Conservation (phyloP, 768 basidiomycete species). For the Suillus brevipes region DNA sequence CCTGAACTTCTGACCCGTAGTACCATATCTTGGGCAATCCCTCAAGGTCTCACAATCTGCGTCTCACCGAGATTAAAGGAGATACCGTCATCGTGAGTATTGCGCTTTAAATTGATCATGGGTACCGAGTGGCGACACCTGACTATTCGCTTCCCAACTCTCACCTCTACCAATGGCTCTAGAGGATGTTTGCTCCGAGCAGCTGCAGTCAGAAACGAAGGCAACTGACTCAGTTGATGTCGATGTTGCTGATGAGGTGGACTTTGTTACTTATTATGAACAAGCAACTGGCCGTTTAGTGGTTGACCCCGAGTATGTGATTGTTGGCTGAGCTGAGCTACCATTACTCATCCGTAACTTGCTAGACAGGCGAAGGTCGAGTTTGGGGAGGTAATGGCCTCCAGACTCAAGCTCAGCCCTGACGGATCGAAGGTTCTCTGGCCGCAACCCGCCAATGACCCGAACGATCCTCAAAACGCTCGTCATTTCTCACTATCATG, state of each 20-base stretch:
- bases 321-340: neutral
- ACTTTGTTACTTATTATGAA: conserved; percentile 50
- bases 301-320: conserved; percentile 57
- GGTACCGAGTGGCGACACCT: neutral
- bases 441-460: conserved; percentile 53
- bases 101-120: neutral
- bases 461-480: conserved; percentile 56
- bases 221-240: neutral
- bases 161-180: neutral
- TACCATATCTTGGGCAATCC: neutral
- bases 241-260: conserved; percentile 24
- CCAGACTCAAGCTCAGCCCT: conserved; percentile 44
- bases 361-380: conserved; percentile 47
- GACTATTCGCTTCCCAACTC: conserved; percentile 2
- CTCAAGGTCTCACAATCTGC: neutral
- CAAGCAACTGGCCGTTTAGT: conserved; percentile 57
- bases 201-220: neutral
- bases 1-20: too few species aligned
- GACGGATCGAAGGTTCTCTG: conserved; percentile 51
- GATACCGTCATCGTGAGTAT: neutral
- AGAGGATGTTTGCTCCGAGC: neutral
- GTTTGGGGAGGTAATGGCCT: conserved; percentile 48
- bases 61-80: neutral
- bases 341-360: neutral
- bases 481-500: conserved; percentile 12